A percentile compares a stretch with the other conserved stretches of the same genome.
phyloP scores from a whole-genome alignment of 495 filamentous ascomycete species.

The Eremomyces bilateralis region DNA sequence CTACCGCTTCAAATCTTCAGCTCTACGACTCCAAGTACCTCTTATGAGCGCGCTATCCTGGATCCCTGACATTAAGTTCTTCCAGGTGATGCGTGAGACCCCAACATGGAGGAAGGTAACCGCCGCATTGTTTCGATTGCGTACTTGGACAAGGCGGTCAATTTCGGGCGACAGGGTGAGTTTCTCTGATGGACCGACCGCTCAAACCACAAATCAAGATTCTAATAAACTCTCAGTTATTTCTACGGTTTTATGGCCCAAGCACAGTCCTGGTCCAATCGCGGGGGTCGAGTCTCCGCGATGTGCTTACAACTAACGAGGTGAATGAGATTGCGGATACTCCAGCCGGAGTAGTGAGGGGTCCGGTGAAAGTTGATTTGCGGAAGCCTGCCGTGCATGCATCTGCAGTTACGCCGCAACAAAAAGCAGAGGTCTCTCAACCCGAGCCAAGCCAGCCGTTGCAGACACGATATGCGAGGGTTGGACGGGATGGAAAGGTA shows the following conservation, averaged over 20 bases:
- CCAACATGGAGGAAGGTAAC: slow-evolving; percentile 45
- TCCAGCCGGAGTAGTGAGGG: slow-evolving; percentile 33
- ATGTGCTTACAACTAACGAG: slow-evolving; percentile 51
- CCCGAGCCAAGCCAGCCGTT: too few relatives aligned
- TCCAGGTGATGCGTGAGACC: slow-evolving; percentile 44
- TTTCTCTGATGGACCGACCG: too few relatives aligned
- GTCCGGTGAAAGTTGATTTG: slow-evolving; percentile 25
- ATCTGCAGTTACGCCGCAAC: neutral
- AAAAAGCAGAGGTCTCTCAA: too few relatives aligned
- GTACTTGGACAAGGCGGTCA: slow-evolving; percentile 52
- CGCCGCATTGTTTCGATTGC: slow-evolving; percentile 35
- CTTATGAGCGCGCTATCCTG: slow-evolving; percentile 29
- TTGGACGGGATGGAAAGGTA: too few relatives aligned
- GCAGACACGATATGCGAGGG: too few relatives aligned
- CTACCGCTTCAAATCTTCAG: slow-evolving; percentile 63
- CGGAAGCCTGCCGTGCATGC: slow-evolving; percentile 12
- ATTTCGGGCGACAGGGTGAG: slow-evolving; percentile 83
- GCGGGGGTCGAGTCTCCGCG: slow-evolving; percentile 50
- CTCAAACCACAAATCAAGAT: too few relatives aligned
- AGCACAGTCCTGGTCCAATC: slow-evolving; percentile 69
- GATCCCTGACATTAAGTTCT: slow-evolving; percentile 43
- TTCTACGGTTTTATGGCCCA: slow-evolving; percentile 74
- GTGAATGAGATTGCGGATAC: slow-evolving; percentile 68
- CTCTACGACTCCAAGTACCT: slow-evolving; percentile 60
- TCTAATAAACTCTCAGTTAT: slow-evolving; percentile 42